A percentile compares a stretch with the other conserved stretches of the same genome.
phyloP scores from a whole-genome alignment of 2,329 filamentous ascomycete species.

The Pseudocercospora vitis region DNA sequence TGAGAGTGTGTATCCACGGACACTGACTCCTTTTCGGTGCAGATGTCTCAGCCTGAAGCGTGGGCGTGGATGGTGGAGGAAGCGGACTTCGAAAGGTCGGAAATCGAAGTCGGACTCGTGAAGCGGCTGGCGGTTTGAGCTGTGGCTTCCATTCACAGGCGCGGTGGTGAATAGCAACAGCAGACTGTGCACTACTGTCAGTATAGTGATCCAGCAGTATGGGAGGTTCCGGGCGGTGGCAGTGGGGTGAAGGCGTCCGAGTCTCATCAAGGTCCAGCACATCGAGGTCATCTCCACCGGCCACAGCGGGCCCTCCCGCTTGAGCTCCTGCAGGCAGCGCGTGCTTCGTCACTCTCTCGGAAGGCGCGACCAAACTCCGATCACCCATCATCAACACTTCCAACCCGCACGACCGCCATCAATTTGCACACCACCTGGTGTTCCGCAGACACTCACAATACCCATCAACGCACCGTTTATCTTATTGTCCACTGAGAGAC shows the following conservation, averaged over 20 bases:
- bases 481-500: neutral
- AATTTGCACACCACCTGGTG: neutral
- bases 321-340: constrained; percentile 15
- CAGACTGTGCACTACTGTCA: neutral
- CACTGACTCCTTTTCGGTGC: neutral
- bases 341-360: constrained; percentile 17
- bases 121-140: neutral
- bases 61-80: neutral
- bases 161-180: neutral
- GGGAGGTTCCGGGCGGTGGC: neutral
- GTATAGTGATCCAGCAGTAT: neutral
- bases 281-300: neutral
- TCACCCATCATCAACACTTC: neutral
- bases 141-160: neutral
- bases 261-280: constrained; percentile 4
- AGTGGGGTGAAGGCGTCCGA: neutral
- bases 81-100: neutral
- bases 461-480: neutral
- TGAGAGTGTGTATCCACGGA: neutral
- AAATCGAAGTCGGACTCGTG: neutral
- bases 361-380: constrained; percentile 4
- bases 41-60: constrained; percentile 1
- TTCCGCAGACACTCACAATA: neutral
- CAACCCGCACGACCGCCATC: neutral
- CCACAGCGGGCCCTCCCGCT: neutral